Evolutionary conservation across 202 grass and related monocot species (phyloP), one percentile per base, ranked within the genome.

Genomic region (Miscanthus sacchariflorus): DNA sequence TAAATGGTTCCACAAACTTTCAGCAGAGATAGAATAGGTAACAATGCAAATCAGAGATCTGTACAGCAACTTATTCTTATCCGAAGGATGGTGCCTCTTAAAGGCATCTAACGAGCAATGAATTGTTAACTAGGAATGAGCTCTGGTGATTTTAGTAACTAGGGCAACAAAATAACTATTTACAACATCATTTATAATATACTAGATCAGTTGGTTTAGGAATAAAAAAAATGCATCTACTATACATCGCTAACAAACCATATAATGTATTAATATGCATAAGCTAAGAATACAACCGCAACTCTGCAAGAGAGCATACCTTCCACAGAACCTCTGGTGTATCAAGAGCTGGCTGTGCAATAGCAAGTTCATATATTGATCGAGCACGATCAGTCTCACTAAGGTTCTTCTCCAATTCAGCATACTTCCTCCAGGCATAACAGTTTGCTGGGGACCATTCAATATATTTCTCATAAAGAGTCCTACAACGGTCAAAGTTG

Each of bases 261-360:
- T 54, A 84, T 64, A 64, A 24, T 64, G 9, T 25, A 64, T 64
- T 12, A 84, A 76, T 19, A 12, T 19, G 35, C 6, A 79, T 21
- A 79, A 79, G 23, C 7, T 78, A 85, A 48, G 15, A 76, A 24
- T 24, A 68, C 6, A 68, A 35, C 66, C 2, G 2, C 24, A 65
- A 13, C 59, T 65, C 4, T 12, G 66, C 66, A 35, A 68, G 28
- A 33, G 6, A 35, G 2, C 71, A 76, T 88, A 98, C 93, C 94
- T 95, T 96, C 94, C 96, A 99, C 38, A 99, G 86, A 81, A 99
- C 83, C 75, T 99, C 94, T n/a, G 96, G 96, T 6, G 91, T 96
- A 88, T 93, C 96, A 72, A 99, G 90, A 63, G 96, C 94, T 87
- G 92, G 90, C 80, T 99, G 94, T 82, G 86, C 91, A 83, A 92